Conservation (phyloP, 2,329 filamentous ascomycete genomes). For the Didymella exigua region DNA sequence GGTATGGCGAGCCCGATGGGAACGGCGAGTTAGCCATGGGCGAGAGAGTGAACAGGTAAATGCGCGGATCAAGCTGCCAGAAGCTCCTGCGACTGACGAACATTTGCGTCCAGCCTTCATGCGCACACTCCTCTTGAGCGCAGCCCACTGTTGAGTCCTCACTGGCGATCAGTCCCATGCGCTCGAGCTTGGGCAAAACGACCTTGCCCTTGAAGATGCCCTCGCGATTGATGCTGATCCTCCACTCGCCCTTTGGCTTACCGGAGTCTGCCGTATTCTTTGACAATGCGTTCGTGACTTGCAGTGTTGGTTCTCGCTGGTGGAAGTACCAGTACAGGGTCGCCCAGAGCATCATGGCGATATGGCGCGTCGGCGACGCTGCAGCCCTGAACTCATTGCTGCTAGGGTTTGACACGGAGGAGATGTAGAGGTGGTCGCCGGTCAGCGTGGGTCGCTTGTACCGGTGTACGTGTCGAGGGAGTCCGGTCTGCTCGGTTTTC, state of each 20-base stretch:
- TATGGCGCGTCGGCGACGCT: conserved; percentile 81
- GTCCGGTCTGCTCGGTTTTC: conserved; percentile 37
- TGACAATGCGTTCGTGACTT: conserved; percentile 67
- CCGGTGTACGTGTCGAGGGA: conserved; percentile 59
- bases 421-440: conserved; percentile 86
- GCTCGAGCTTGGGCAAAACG: conserved; percentile 85
- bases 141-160: conserved; percentile 77
- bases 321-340: conserved; percentile 98
- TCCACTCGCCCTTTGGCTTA: conserved; percentile 83
- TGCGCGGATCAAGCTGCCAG: conserved; percentile 87
- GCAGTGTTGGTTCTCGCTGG: conserved; percentile 72
- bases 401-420: conserved; percentile 84
- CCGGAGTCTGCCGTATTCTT: conserved; percentile 68
- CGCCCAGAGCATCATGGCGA: conserved; percentile 96
- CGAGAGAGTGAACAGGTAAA: conserved; percentile 86
- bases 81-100: conserved; percentile 82
- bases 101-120: conserved; percentile 76
- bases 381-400: conserved; percentile 79
- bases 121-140: conserved; percentile 64
- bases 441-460: conserved; percentile 77
- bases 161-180: conserved; percentile 84
- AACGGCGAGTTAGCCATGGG: conserved; percentile 61
- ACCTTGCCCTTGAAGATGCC: conserved; percentile 87
- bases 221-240: conserved; percentile 80
- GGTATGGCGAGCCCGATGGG: conserved; percentile 56